Conservation (phyloP, 352 stramenopile genomes). For the Phytopythium chamaehyphon region DNA sequence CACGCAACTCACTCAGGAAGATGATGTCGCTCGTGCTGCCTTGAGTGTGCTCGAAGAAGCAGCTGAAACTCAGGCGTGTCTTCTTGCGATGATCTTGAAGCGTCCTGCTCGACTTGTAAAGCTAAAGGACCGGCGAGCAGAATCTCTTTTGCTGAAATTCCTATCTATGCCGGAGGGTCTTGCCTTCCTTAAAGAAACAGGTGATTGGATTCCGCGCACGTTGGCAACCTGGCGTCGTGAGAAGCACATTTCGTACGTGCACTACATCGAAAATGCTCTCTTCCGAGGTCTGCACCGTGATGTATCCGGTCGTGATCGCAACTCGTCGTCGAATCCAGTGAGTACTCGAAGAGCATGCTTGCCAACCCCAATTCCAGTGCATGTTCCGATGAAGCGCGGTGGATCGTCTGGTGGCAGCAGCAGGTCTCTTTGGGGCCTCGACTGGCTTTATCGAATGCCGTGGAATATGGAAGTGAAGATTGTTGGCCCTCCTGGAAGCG, state of each 20-base stretch:
- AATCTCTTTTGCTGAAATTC: slow-evolving; percentile 82
- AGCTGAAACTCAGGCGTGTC: slow-evolving; percentile 74
- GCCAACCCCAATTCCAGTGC: slow-evolving; percentile 78
- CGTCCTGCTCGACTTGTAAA: slow-evolving; percentile 72
- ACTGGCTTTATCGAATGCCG: slow-evolving; percentile 89
- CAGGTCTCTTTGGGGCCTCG: slow-evolving; percentile 76
- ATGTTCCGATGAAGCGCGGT: slow-evolving; percentile 79
- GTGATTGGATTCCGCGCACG: slow-evolving; percentile 81
- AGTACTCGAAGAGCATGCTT: slow-evolving; percentile 46
- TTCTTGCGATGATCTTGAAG: slow-evolving; percentile 84
- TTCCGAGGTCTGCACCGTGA: slow-evolving; percentile 82
- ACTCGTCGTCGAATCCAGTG: slow-evolving; percentile 12
- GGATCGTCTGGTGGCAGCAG: slow-evolving; percentile 56
- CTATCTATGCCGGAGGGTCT: slow-evolving; percentile 76
- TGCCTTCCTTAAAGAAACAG: slow-evolving; percentile 72
- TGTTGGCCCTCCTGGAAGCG: slow-evolving; percentile 76
- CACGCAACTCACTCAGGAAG: slow-evolving; percentile 81
- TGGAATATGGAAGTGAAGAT: slow-evolving; percentile 93
- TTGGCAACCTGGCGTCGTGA: slow-evolving; percentile 72
- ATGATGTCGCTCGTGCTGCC: slow-evolving; percentile 80
- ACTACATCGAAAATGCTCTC: slow-evolving; percentile 74
- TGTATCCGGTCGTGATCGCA: slow-evolving; percentile 62
- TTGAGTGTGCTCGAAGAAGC: slow-evolving; percentile 86
- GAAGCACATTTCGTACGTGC: slow-evolving; percentile 85
- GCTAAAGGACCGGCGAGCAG: slow-evolving; percentile 72